These are phyloP conservation scores for Hygrophorus pudorinus DNA, from an alignment of 768 basidiomycete genomes.

Conservation along the genomic window DNA sequence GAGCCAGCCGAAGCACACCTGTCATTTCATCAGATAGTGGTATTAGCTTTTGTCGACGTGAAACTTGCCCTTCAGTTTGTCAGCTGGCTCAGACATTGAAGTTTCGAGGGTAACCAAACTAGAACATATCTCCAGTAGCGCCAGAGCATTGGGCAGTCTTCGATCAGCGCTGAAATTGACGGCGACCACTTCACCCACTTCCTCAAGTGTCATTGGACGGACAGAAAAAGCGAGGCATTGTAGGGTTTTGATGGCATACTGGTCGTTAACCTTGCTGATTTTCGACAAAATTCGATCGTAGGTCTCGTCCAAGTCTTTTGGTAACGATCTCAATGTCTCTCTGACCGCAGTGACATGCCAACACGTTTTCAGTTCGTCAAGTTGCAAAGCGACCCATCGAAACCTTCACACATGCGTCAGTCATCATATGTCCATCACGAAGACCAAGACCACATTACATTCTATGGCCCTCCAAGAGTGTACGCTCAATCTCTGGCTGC, in stretches of 20 bases:
- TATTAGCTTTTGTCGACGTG: neutral
- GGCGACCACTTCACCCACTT: slow-evolving; percentile 14
- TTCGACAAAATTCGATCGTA: neutral
- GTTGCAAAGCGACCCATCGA: slow-evolving; percentile 1
- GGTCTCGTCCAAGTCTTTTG: neutral
- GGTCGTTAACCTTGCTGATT: slow-evolving; percentile 9
- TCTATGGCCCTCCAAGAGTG: slow-evolving; percentile 4
- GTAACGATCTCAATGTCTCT: neutral
- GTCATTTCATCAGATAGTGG: too few species aligned
- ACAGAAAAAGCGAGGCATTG: slow-evolving; percentile 11
- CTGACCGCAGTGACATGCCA: neutral
- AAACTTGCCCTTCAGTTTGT: neutral
- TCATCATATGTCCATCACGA: neutral
- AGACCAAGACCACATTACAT: slow-evolving; percentile 3
- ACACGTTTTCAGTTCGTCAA: neutral
- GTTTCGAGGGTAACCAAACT: slow-evolving; percentile 4
- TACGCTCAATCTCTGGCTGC: slow-evolving; percentile 1
- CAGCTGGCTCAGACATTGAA: too few species aligned
- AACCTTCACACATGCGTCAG: neutral
- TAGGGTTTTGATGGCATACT: slow-evolving; percentile 10
- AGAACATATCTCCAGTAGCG: slow-evolving; percentile 8
- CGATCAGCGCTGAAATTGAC: slow-evolving; percentile 7
- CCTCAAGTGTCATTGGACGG: slow-evolving; percentile 11
- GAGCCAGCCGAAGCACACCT: neutral
- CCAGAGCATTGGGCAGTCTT: slow-evolving; percentile 2